Conservation (phyloP, 306 rosid species). For the Styphnolobium japonicum region DNA sequence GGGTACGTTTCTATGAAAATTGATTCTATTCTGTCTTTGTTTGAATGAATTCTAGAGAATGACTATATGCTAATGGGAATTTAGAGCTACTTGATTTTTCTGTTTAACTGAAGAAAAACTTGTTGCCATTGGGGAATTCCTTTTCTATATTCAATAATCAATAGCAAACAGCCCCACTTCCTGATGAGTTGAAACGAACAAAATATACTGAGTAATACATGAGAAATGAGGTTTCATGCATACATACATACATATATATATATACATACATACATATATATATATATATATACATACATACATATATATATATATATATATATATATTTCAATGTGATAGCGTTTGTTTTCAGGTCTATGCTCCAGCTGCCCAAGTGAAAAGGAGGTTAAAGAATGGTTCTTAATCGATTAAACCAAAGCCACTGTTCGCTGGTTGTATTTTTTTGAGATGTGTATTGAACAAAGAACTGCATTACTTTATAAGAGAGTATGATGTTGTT, state of each 20-base stretch:
- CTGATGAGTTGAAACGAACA: not conserved
- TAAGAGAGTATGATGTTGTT: constrained; percentile 68
- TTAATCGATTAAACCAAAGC: constrained; percentile 54
- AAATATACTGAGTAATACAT: not conserved
- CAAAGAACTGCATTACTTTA: constrained; percentile 79
- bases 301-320: too few species aligned
- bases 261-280: too few species aligned
- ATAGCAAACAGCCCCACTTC: not conserved
- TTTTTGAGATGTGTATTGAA: constrained; percentile 74
- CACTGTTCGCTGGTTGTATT: constrained; percentile 73
- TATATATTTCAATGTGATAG: not conserved
- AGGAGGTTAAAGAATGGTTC: constrained; percentile 71
- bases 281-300: too few species aligned
- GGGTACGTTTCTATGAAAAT: not conserved
- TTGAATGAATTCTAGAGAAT: not conserved
- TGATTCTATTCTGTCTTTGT: not conserved
- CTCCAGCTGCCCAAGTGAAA: constrained; percentile 65
- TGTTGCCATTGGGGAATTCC: too few species aligned
- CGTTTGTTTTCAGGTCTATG: constrained; percentile 64
- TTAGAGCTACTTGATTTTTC: not conserved
- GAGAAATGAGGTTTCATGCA: not conserved
- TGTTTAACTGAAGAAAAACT: not conserved
- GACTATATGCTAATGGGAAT: too few species aligned
- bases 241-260: too few species aligned
- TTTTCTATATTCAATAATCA: not conserved